A percentile compares a stretch with the other conserved stretches of the same genome.
phyloP scores from a whole-genome alignment of 2,329 filamentous ascomycete genomes.

The Leptoxyphium fumago region DNA sequence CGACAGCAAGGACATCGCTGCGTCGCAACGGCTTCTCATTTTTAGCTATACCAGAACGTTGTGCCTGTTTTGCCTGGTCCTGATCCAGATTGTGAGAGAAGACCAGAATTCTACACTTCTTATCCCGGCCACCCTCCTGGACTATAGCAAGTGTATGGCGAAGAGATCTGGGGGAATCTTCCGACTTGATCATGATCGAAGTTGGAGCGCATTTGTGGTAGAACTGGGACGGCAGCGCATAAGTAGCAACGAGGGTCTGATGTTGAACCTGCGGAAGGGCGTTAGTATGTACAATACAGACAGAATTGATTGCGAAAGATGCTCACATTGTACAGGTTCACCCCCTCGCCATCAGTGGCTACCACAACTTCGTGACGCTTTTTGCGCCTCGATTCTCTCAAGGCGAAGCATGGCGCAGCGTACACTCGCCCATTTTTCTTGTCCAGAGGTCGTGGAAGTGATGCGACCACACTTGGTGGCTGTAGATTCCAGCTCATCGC shows the following conservation, averaged over 20 bases:
- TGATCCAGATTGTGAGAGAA: conserved; percentile 35
- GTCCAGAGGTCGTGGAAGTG: conserved; percentile 29
- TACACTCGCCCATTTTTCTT: conserved; percentile 24
- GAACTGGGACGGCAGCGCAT: conserved; percentile 46
- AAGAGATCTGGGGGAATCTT: conserved; percentile 27
- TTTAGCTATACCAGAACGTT: conserved; percentile 10
- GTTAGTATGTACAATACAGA: background rate
- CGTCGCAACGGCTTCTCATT: conserved; percentile 20
- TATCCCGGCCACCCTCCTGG: conserved; percentile 28
- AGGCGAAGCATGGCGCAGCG: conserved; percentile 35
- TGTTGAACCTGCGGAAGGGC: conserved; percentile 37
- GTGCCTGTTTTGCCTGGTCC: conserved; percentile 17
- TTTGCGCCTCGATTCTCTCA: conserved; percentile 42
- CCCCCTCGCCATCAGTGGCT: conserved; percentile 44
- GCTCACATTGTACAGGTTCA: conserved; percentile 48
- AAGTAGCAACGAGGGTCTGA: conserved; percentile 44
- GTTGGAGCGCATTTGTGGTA: conserved; percentile 42
- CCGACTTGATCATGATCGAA: conserved; percentile 39
- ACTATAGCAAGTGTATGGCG: conserved; percentile 44
- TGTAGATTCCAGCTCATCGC: conserved; percentile 10
- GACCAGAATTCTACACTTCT: conserved; percentile 37
- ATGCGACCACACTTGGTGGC: conserved; percentile 26
- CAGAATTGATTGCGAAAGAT: background rate
- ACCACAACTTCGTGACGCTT: conserved; percentile 48
- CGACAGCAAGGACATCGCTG: conserved; percentile 10